Percentiles rank a stretch among this genome's conserved stretches.
phyloP scores from a whole-genome alignment of 2,329 filamentous ascomycete genomes.

The Aspergillus uvarum region DNA sequence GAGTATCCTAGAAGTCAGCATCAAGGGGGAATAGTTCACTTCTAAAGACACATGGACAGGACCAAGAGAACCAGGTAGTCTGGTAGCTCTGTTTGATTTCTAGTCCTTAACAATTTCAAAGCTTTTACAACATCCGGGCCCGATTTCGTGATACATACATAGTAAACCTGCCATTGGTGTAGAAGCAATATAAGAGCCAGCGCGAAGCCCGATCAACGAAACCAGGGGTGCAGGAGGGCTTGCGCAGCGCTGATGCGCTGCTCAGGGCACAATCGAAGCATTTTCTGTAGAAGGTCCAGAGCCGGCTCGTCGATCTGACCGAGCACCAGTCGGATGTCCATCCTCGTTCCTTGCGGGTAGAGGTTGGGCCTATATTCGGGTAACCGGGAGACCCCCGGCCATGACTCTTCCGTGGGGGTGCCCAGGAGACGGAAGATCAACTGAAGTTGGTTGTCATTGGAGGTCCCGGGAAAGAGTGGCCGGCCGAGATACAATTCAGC shows the following conservation, averaged over 20 bases:
- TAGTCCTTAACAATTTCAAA: too few species aligned
- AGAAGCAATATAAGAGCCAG: too few species aligned
- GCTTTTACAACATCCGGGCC: too few species aligned
- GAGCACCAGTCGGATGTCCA: constrained; percentile 78
- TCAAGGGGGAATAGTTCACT: too few species aligned
- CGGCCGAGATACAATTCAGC: constrained; percentile 96
- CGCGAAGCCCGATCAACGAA: constrained; percentile 37
- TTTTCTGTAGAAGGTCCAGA: constrained; percentile 77
- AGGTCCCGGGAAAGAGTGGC: constrained; percentile 89
- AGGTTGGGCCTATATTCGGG: constrained; percentile 92
- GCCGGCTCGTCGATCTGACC: constrained; percentile 81
- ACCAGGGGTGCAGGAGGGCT: constrained; percentile 85
- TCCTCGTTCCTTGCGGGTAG: constrained; percentile 77
- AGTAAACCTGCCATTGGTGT: too few species aligned
- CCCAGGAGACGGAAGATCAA: constrained; percentile 97
- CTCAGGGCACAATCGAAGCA: constrained; percentile 87
- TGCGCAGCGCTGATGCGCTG: constrained; percentile 81
- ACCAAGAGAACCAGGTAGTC: too few species aligned
- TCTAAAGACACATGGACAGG: too few species aligned
- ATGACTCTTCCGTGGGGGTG: constrained; percentile 86
- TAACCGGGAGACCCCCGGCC: constrained; percentile 87
- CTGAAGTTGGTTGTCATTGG: constrained; percentile 91
- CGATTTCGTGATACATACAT: too few species aligned
- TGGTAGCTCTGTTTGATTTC: too few species aligned
- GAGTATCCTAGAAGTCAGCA: too few species aligned